phyloP scores from a whole-genome alignment of 345 rosid species.

The Lumnitzera racemosa region DNA sequence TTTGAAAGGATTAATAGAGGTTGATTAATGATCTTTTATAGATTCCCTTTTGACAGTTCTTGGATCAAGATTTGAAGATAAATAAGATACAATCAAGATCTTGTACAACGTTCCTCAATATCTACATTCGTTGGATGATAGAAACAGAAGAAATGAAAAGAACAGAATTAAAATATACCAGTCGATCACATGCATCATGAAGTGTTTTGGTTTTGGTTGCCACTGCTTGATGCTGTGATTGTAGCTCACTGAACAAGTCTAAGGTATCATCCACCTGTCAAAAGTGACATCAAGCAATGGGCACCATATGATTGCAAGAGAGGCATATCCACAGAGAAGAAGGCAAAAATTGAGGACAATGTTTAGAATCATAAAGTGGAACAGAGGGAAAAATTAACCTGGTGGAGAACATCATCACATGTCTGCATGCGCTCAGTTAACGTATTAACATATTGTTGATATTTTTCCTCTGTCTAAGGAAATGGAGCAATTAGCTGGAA shows the following conservation, averaged over 20 bases:
- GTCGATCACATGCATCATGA: constrained; percentile 92
- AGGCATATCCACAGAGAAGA: not conserved
- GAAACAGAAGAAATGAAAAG: constrained; percentile 8
- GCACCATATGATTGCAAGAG: not conserved
- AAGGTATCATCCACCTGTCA: constrained; percentile 87
- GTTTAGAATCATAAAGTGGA: constrained; percentile 3
- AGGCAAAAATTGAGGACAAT: constrained; percentile 2
- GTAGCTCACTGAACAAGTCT: constrained; percentile 69
- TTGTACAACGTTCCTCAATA: not conserved
- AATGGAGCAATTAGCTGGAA: constrained; percentile 11
- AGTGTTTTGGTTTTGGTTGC: constrained; percentile 98
- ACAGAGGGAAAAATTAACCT: constrained; percentile 33
- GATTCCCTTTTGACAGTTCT: too few relatives aligned
- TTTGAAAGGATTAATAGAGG: too few relatives aligned
- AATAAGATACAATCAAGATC: not conserved
- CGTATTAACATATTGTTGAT: constrained; percentile 75
- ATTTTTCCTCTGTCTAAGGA: constrained; percentile 86
- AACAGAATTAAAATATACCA: constrained; percentile 43
- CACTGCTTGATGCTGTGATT: constrained; percentile 88
- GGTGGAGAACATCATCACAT: constrained; percentile 78
- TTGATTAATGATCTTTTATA: too few relatives aligned
- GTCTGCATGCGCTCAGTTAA: constrained; percentile 79
- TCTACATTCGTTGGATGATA: not conserved
- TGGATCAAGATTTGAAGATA: too few relatives aligned
- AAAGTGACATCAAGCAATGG: constrained; percentile 5